phyloP scores from a whole-genome alignment of 1,139 yeast species.

The Yamadazyma kanchanaburiensis region DNA sequence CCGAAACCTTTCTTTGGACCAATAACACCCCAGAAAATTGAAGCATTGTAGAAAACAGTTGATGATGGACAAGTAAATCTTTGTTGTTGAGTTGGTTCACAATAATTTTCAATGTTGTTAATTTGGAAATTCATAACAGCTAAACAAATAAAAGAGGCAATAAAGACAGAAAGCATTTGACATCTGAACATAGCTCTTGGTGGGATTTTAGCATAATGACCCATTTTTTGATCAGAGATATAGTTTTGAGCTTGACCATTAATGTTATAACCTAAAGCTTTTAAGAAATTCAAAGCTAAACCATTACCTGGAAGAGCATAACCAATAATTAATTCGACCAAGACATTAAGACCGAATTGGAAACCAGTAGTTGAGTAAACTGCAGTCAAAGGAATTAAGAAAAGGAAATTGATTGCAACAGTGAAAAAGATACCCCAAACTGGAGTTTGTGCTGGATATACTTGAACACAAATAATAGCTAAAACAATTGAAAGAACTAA shows the following conservation, averaged over 20 bases:
- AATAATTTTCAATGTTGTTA: conserved; percentile 31
- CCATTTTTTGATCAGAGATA: conserved; percentile 54
- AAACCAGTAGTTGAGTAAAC: conserved; percentile 53
- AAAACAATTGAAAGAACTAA: conserved; percentile 43
- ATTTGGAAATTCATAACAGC: conserved; percentile 55
- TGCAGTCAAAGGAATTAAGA: conserved; percentile 49
- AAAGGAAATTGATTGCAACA: conserved; percentile 49
- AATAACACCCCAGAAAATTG: conserved; percentile 57
- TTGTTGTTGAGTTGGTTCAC: conserved; percentile 35
- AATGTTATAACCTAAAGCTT: conserved; percentile 57
- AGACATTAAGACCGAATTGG: conserved; percentile 51
- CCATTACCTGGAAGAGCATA: conserved; percentile 65
- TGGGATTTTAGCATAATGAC: conserved; percentile 57
- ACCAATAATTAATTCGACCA: conserved; percentile 59
- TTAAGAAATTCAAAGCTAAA: conserved; percentile 54
- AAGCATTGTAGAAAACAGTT: conserved; percentile 45
- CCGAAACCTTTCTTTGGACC: conserved; percentile 57
- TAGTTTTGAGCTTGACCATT: conserved; percentile 59
- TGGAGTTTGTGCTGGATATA: conserved; percentile 46
- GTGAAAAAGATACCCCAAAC: conserved; percentile 57
- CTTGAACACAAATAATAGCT: conserved; percentile 43
- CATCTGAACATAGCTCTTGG: conserved; percentile 60
- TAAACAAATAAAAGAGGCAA: conserved; percentile 42
- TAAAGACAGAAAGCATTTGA: conserved; percentile 42
- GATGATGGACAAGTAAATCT: conserved; percentile 48